Evolutionary conservation across 805 yeast species (phyloP), one percentile per base, ranked within the genome.

Genomic region (Danielozyma ontarioensis): DNA sequence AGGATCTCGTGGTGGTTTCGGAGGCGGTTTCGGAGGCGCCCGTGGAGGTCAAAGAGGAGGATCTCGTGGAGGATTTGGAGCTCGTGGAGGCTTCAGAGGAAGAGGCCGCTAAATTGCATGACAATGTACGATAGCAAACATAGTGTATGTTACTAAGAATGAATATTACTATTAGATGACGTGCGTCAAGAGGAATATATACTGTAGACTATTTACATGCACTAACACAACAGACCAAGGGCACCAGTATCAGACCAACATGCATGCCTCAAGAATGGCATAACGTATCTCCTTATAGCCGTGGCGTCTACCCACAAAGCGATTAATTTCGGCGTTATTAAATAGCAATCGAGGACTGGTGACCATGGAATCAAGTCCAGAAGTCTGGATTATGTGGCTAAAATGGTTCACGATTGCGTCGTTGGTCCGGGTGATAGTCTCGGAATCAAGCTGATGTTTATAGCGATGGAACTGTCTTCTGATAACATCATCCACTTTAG

Each of bases 401-500:
- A 61, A 50, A 34, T 63, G 46, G 13, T 37, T 36, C 8, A 55
- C 37, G 5, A 64, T 41, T 6, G 32, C 60, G 7, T 40, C 36
- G 39, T 63, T 64, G 4, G 51, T 56, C 13, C 32, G 34, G 5
- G 48, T 46, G 14, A 44, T 36, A 17, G 42, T 28, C 5, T 19
- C 17, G 11, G 25, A 31, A 14, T 29, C 30, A 27, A 40, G 39
- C 7, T 18, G 26, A 30, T 19, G 25, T 16, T 35, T 35, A 11
- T 41, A 26, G 26, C 37, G 42, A 17, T 58, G 56, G 34, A 55
- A 49, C 21, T 40, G 29, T 22, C 51, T 56, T 8, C 47, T 33
- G 12, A 54, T 50, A 4, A 81, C 48, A 40, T 68, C 68, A 51
- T 88, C 96, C 29, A 80, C 72, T 47, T 87, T 87, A 17, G 94